These are phyloP conservation scores for Plasmodium gallinaceum DNA, from an alignment of 169 alveolate genomes.

Conservation along the genomic window DNA sequence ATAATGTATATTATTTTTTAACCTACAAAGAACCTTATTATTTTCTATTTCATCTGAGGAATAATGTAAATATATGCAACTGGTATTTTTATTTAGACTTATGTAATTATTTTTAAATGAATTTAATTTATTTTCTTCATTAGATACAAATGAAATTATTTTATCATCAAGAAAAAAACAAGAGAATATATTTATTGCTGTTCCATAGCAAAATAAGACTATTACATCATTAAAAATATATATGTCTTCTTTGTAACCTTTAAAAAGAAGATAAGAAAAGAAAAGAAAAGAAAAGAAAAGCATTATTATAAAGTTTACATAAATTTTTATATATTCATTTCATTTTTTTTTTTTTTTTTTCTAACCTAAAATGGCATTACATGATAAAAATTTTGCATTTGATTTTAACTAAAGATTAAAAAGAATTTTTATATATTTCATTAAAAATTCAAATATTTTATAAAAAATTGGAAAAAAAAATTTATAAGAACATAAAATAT, in stretches of 20 bases:
- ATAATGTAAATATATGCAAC: slow-evolving; percentile 62
- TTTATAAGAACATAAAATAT: too few species aligned
- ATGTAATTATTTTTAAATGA: slow-evolving; percentile 6
- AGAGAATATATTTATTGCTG: slow-evolving; percentile 65
- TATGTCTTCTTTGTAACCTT: slow-evolving; percentile 75
- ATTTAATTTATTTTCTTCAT: slow-evolving; percentile 9
- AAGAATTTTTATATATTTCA: background rate
- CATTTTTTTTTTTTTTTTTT: background rate
- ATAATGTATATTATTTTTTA: background rate
- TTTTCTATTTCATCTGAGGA: slow-evolving; percentile 64
- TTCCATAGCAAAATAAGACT: slow-evolving; percentile 69
- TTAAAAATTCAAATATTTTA: too few species aligned
- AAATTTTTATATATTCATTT: too few species aligned
- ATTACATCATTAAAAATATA: slow-evolving; percentile 70
- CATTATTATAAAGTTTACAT: background rate
- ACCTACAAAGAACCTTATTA: slow-evolving; percentile 53
- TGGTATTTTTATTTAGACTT: slow-evolving; percentile 9
- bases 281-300: too few species aligned
- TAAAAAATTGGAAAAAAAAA: too few species aligned
- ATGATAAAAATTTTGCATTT: slow-evolving; percentile 69
- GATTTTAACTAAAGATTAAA: slow-evolving; percentile 50
- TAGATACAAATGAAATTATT: slow-evolving; percentile 31
- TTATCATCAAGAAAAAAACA: slow-evolving; percentile 51
- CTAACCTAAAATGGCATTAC: slow-evolving; percentile 61
- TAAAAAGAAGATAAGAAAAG: slow-evolving; percentile 1